phyloP scores from a whole-genome alignment of 1,284 basidiomycete species.

The Cryptococcus sp. region DNA sequence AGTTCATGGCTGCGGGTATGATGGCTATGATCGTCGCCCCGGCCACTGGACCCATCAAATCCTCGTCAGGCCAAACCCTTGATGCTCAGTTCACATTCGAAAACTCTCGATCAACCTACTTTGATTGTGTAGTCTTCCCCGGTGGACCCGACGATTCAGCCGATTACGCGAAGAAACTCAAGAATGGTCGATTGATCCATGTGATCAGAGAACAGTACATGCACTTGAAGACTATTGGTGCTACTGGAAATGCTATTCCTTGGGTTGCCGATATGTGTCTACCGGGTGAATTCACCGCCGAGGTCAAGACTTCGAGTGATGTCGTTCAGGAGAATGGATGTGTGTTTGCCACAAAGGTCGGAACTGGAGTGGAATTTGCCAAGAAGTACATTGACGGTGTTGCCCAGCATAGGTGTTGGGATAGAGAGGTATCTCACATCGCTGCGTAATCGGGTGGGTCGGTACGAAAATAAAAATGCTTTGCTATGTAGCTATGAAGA shows the following conservation, averaged over 20 bases:
- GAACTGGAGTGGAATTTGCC: conserved; percentile 44
- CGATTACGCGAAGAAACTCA: conserved; percentile 54
- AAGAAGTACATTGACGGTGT: conserved; percentile 36
- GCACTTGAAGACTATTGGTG: conserved; percentile 72
- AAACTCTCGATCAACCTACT: conserved; percentile 70
- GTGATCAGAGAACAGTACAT: conserved; percentile 74
- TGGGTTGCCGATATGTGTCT: conserved; percentile 38
- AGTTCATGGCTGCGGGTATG: conserved; percentile 55
- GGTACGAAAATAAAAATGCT: too few relatives aligned
- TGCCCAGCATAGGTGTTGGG: conserved; percentile 46
- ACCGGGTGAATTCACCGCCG: conserved; percentile 34
- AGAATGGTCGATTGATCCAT: conserved; percentile 48
- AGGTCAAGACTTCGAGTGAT: conserved; percentile 23
- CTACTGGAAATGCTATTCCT: conserved; percentile 54
- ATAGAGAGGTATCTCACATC: conserved; percentile 40
- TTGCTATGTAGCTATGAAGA: too few relatives aligned
- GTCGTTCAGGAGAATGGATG: conserved; percentile 40
- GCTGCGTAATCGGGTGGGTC: conserved; percentile 28
- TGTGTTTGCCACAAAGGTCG: conserved; percentile 39
- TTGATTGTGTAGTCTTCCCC: conserved; percentile 70
- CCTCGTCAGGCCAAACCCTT: conserved; percentile 38
- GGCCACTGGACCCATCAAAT: conserved; percentile 58
- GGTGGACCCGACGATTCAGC: conserved; percentile 53
- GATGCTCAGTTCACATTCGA: conserved; percentile 49
- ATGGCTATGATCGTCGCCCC: conserved; percentile 66